A percentile compares a stretch with the other conserved stretches of the same genome.
These are phyloP conservation scores for Noccaea bulbosa DNA, from an alignment of 345 rosid genomes.

Conservation along the genomic window DNA sequence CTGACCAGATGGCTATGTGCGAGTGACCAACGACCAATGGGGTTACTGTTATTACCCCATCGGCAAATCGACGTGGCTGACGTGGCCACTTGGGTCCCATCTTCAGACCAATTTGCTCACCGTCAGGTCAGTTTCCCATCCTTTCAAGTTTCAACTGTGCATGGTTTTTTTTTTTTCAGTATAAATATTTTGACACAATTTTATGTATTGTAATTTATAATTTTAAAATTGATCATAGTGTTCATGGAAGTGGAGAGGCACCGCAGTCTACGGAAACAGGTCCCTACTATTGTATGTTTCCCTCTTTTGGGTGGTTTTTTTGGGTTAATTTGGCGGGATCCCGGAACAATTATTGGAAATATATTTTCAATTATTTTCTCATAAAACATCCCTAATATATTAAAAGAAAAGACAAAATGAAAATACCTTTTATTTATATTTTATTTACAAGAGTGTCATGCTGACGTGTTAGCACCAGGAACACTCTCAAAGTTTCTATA, in stretches of 20 bases:
- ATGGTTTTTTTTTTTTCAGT: constrained; percentile 8
- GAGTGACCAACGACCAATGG: constrained; percentile 31
- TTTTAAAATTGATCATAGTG: background rate
- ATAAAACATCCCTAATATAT: too few species aligned
- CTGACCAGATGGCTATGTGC: constrained; percentile 36
- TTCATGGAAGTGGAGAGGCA: constrained; percentile 38
- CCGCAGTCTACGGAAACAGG: constrained; percentile 33
- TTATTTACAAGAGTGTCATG: too few species aligned
- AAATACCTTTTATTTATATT: too few species aligned
- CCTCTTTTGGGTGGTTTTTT: constrained; percentile 17
- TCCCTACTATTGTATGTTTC: constrained; percentile 35
- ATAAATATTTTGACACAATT: background rate
- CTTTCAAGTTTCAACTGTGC: background rate
- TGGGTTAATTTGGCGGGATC: constrained; percentile 35
- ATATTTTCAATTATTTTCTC: background rate
- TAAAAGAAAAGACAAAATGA: too few species aligned
- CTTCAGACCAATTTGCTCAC: constrained; percentile 31
- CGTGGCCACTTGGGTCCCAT: constrained; percentile 30
- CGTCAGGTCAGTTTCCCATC: constrained; percentile 37
- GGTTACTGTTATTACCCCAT: constrained; percentile 7
- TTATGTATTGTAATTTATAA: background rate
- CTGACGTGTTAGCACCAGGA: too few species aligned
- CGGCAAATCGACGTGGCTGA: constrained; percentile 31
- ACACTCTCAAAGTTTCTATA: too few species aligned
- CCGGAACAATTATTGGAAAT: constrained; percentile 16